These are phyloP conservation scores for Colletotrichum zoysiae DNA, from an alignment of 2,329 filamentous ascomycete species.

Conservation along the genomic window DNA sequence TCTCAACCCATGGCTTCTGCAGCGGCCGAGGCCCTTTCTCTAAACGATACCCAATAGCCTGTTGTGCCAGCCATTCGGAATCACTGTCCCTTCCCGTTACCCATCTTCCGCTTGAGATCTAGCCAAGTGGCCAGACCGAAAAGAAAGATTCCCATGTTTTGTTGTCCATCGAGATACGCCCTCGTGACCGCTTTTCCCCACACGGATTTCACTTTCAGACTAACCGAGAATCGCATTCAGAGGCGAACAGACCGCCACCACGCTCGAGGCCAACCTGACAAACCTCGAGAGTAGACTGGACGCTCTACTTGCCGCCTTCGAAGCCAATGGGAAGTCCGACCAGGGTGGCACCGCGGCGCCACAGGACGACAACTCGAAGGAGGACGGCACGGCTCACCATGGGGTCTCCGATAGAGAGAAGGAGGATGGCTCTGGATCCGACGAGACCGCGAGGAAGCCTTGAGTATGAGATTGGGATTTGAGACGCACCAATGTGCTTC, in stretches of 20 bases:
- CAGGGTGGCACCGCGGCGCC: not conserved
- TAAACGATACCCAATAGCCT: conserved; percentile 15
- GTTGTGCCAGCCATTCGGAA: conserved; percentile 4
- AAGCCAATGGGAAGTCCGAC: conserved; percentile 44
- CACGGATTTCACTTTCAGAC: conserved; percentile 12
- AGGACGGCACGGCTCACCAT: not conserved
- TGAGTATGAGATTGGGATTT: not conserved
- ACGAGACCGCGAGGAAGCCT: conserved; percentile 12
- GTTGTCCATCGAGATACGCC: conserved; percentile 18
- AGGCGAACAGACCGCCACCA: conserved; percentile 66
- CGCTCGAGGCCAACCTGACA: conserved; percentile 65
- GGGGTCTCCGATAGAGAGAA: not conserved
- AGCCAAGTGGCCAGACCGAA: conserved; percentile 35
- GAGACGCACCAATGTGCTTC: not conserved
- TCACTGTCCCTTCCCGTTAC: conserved; percentile 8
- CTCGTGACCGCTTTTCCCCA: conserved; percentile 33
- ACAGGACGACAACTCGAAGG: conserved; percentile 7
- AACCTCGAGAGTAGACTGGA: conserved; percentile 68
- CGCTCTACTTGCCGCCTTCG: conserved; percentile 64
- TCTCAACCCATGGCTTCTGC: conserved; percentile 17
- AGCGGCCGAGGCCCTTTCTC: conserved; percentile 10
- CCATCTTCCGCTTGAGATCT: conserved; percentile 12
- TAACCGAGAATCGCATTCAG: conserved; percentile 49
- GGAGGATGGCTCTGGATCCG: not conserved
- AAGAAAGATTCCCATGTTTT: conserved; percentile 36